Base-by-base conservation (phyloP, 805 yeast species). In the Saturnispora galanensis region DNA sequence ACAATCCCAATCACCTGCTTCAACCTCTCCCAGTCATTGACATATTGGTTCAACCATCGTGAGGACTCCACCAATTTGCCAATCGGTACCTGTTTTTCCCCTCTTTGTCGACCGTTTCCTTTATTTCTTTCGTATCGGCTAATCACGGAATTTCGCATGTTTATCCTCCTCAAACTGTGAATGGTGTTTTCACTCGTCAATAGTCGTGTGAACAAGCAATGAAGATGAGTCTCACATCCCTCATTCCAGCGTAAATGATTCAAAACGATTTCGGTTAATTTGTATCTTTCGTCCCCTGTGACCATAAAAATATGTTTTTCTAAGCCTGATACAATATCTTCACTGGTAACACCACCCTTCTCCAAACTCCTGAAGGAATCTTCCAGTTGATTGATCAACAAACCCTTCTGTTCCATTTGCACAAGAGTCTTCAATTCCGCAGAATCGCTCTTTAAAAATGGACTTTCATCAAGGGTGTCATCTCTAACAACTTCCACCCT, bases 401-500 rank as follows among this genome's bases (percentile, higher is more conserved):
- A 29, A 6, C 26, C 26, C 39, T 18, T 18, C 39, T 18, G 16
- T 36, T 18, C 13, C 13, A 21, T 26, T 9, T 30, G 15, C 3
- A 21, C 26, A 21, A 21, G 26, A 21, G 26, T 21, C 26, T 21
- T 21, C 26, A 21, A 21, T 21, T 21, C 26, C 26, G 26, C 26
- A 21, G 26, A 21, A 21, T 38, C 41, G 17, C 31, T 28, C 18
- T 28, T 31, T 7, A 40, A 33, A 32, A 49, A 49, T 16, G 48
- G 37, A 13, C 55, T 45, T 26, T 54, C 60, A 1, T 41, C 18
- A 9, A 58, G 40, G 4, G 55, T 48, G 18, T 59, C 62, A 44
- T 59, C 64, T 34, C 58, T 50, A 5, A 51, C 42, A n/a, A 59
- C 59, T 34, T 59, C 59, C 26, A 59, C 56, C 13, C 51, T 52